Evolutionary conservation across 441 rosid species (phyloP).

Genomic region (Euphorbia schlechtendalii): DNA sequence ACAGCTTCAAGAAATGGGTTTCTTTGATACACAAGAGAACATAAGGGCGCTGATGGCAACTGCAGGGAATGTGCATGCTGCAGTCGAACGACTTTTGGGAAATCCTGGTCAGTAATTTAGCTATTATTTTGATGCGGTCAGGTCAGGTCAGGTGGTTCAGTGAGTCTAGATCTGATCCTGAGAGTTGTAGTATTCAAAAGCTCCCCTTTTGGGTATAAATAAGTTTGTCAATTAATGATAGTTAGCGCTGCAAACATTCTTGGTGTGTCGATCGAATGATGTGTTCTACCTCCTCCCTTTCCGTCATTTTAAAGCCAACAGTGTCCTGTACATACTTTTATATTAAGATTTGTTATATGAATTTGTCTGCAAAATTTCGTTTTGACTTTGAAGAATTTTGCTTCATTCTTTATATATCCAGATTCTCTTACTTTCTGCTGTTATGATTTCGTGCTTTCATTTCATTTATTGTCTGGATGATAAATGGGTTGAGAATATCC

Average conservation of each 20-base stretch:
- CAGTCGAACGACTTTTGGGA: slow-evolving; percentile 80
- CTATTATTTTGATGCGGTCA: neutral
- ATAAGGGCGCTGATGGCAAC: slow-evolving; percentile 77
- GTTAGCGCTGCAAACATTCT: slow-evolving; percentile 24
- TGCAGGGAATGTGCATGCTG: slow-evolving; percentile 80
- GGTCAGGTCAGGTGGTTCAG: too few species aligned
- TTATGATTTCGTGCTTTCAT: neutral
- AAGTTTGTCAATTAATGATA: slow-evolving; percentile 14
- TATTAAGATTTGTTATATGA: slow-evolving; percentile 22
- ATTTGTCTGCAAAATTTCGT: slow-evolving; percentile 17
- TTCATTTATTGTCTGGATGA: neutral
- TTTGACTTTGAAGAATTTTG: neutral
- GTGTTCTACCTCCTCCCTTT: neutral
- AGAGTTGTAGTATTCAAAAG: slow-evolving; percentile 18
- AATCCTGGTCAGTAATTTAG: slow-evolving; percentile 47
- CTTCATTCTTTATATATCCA: neutral
- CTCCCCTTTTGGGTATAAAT: slow-evolving; percentile 14
- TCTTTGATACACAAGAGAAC: slow-evolving; percentile 79
- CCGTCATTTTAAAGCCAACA: neutral
- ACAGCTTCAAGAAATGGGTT: slow-evolving; percentile 94
- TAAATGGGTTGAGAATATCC: neutral
- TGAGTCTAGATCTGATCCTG: slow-evolving; percentile 15
- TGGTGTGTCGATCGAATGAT: slow-evolving; percentile 17
- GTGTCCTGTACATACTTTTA: slow-evolving; percentile 24
- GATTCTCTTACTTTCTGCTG: neutral